These are phyloP conservation scores for Cercophora newfieldiana DNA, from an alignment of 495 filamentous ascomycete genomes.

Conservation along the genomic window DNA sequence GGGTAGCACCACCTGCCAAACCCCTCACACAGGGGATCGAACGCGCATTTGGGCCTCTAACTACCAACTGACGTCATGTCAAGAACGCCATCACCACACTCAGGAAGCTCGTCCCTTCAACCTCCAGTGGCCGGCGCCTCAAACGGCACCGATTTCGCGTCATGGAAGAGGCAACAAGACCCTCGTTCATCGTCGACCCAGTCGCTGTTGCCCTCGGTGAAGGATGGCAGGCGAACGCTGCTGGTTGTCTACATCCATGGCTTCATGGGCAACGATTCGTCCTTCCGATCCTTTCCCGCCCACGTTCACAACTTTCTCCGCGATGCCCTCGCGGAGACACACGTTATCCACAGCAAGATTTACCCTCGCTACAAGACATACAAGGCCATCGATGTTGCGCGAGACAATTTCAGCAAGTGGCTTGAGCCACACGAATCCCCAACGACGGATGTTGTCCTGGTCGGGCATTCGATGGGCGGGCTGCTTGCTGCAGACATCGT, in stretches of 20 bases:
- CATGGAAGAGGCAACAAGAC: conserved; percentile 38
- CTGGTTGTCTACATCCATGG: conserved; percentile 88
- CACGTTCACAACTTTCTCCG: conserved; percentile 81
- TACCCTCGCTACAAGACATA: conserved; percentile 90
- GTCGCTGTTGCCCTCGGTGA: conserved; percentile 56
- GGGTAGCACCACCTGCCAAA: background rate
- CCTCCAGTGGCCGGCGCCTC: background rate
- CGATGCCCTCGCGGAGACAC: conserved; percentile 64
- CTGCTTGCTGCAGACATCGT: conserved; percentile 78
- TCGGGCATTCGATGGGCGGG: conserved; percentile 92
- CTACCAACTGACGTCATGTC: conserved; percentile 24
- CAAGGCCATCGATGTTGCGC: conserved; percentile 68
- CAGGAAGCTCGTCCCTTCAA: conserved; percentile 17
- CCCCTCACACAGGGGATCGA: background rate
- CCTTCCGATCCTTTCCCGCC: conserved; percentile 82
- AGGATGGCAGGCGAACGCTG: conserved; percentile 57
- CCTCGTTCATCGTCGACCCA: conserved; percentile 64
- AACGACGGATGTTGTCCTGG: conserved; percentile 74
- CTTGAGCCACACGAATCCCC: conserved; percentile 73
- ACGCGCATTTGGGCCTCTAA: background rate
- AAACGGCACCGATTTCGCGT: background rate
- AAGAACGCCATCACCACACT: conserved; percentile 3
- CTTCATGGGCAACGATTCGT: conserved; percentile 88
- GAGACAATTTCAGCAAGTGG: conserved; percentile 82
- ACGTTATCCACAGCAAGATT: conserved; percentile 84